These are phyloP conservation scores for Clavispora vitiphila DNA, from an alignment of 805 yeast genomes.

Conservation along the genomic window DNA sequence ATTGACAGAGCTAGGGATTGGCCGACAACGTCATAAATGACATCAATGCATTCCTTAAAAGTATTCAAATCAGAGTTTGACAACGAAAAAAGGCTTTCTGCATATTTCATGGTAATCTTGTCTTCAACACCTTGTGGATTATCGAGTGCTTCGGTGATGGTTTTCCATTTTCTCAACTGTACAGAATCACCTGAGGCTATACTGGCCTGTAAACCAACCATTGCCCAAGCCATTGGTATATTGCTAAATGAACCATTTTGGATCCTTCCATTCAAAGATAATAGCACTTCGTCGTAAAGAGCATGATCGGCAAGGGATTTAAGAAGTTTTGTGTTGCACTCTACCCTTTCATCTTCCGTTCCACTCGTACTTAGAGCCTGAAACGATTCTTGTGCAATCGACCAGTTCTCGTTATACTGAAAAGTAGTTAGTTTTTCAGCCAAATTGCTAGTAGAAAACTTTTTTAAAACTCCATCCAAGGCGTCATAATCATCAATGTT, in stretches of 20 bases:
- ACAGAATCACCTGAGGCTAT: constrained; percentile 55
- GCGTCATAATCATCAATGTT: constrained; percentile 87
- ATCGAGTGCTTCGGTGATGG: constrained; percentile 42
- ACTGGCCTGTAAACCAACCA: constrained; percentile 72
- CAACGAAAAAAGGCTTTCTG: constrained; percentile 53
- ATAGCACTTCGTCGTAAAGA: constrained; percentile 59
- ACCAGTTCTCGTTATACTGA: constrained; percentile 83
- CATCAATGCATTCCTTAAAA: constrained; percentile 38
- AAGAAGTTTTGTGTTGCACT: constrained; percentile 51
- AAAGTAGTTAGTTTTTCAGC: constrained; percentile 76
- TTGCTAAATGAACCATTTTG: constrained; percentile 13
- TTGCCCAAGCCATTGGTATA: constrained; percentile 53
- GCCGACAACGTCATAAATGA: constrained; percentile 59
- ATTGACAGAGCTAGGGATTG: constrained; percentile 42
- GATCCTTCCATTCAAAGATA: constrained; percentile 40
- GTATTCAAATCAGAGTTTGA: constrained; percentile 21
- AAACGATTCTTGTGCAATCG: constrained; percentile 80
- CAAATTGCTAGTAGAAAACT: constrained; percentile 62
- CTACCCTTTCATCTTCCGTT: constrained; percentile 23
- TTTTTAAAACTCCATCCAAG: constrained; percentile 75
- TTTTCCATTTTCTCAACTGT: constrained; percentile 55
- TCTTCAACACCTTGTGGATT: constrained; percentile 46
- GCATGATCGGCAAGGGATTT: constrained; percentile 74
- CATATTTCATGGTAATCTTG: constrained; percentile 57
- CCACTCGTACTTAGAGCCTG: constrained; percentile 51